Base-by-base conservation (phyloP, 768 basidiomycete genomes). In the Leucocoprinus sp. region DNA sequence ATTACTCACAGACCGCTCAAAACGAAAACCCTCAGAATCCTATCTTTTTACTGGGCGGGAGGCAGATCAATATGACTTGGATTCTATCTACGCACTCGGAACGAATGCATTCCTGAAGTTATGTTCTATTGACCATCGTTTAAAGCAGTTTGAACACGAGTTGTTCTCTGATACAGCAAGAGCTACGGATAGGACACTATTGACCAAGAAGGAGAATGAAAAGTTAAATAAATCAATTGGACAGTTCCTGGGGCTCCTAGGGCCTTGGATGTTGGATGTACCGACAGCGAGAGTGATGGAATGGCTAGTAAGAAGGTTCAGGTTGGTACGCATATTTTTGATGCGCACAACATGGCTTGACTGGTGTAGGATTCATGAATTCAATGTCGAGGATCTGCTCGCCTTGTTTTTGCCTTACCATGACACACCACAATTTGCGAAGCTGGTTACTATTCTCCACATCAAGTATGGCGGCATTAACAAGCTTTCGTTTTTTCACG, bases 251-350 rank as follows among this genome's bases (percentile, higher is more conserved):
- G 64, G 74, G 33, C 61, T 83, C 34, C 68, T 99, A 12, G 88
- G 89, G 2, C 83, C 81, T 7, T 88, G 85, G 70, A 62, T 98
- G 34, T 71, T 91, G 65, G 82, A 95, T 31, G 68, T 77, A 26
- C 85, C 90, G 0, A 76, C 89, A 0, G 82, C 80, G 15, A 92
- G 85, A 60, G 76, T 89, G 7, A 58, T 99, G 21, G 96, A 99
- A 57, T 99, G 95, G 95, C 75, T 98, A 19, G 90, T 98, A 2
- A 71, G 89, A 55, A 71, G 93, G 46, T 96, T 97, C 64, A 82
- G 93, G 93, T 90, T 52, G 33, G 78, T 55, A 7, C 8, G 14
- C n/a, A n/a, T 1, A n/a, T 40, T 27, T 6, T 8, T 40, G 2
- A 26, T 21, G 24, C 14, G 15, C 40, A n/a, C 6, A 38, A 23